Conservation (phyloP, 2,329 filamentous ascomycete genomes). For the Aspergillus phoenicis region DNA sequence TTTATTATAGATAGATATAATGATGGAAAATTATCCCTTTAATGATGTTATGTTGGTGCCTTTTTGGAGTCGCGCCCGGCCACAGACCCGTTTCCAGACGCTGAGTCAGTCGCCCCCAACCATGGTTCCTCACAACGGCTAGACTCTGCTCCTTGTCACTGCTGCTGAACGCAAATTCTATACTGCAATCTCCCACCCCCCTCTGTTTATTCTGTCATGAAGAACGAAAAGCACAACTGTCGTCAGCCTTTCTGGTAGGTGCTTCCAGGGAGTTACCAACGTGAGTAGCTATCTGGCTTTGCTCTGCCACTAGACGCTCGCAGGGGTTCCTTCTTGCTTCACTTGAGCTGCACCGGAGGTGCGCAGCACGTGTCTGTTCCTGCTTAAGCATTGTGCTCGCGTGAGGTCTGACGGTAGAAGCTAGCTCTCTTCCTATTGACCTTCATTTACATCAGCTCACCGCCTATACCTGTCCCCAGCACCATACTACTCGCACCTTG, state of each 20-base stretch:
- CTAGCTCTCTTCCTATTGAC: not conserved
- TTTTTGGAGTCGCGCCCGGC: not conserved
- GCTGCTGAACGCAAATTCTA: not conserved
- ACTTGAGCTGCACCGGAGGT: constrained; percentile 1
- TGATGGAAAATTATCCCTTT: not conserved
- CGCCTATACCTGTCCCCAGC: constrained; percentile 16
- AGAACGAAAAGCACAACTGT: not conserved
- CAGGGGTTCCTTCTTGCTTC: not conserved
- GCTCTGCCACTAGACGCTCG: not conserved
- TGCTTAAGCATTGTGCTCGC: not conserved
- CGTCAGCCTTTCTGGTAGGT: not conserved
- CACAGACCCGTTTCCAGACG: not conserved
- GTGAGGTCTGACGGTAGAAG: constrained; percentile 5
- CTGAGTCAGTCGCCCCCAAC: not conserved
- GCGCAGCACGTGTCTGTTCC: constrained; percentile 5
- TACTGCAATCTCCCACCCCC: not conserved
- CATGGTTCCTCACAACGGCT: not conserved
- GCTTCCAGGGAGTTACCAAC: not conserved
- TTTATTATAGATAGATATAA: not conserved
- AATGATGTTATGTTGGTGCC: not conserved
- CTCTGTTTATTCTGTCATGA: not conserved
- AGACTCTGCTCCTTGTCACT: not conserved
- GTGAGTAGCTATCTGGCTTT: not conserved
- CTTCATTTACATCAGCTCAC: constrained; percentile 17
- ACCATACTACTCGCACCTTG: constrained; percentile 10